phyloP scores from a whole-genome alignment of 768 basidiomycete species.

The Mycena alexandri region DNA sequence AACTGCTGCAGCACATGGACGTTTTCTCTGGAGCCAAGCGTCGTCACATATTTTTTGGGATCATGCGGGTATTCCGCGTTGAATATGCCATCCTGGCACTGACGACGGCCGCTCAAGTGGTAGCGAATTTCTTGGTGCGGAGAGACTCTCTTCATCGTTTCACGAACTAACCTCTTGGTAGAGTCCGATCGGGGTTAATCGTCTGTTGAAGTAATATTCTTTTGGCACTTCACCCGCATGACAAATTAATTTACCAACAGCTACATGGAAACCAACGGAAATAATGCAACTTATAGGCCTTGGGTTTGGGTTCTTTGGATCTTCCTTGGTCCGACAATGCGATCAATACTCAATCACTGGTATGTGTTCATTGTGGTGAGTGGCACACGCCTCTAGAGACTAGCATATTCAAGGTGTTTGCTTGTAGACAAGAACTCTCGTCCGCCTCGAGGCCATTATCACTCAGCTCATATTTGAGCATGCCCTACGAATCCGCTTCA shows the following conservation, averaged over 20 bases:
- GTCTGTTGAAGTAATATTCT: constrained; percentile 29
- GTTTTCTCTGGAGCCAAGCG: constrained; percentile 43
- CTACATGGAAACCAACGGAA: constrained; percentile 60
- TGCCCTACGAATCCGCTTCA: constrained; percentile 65
- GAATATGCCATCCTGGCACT: constrained; percentile 35
- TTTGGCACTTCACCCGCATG: background rate
- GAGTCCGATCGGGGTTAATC: constrained; percentile 38
- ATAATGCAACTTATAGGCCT: constrained; percentile 58
- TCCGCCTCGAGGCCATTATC: constrained; percentile 51
- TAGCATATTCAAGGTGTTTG: background rate
- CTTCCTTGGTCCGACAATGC: constrained; percentile 53
- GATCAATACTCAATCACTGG: constrained; percentile 55
- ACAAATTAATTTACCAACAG: constrained; percentile 30
- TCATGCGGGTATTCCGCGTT: constrained; percentile 41
- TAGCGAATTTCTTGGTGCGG: constrained; percentile 20
- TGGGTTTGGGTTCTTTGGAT: constrained; percentile 65
- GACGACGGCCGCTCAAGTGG: constrained; percentile 16
- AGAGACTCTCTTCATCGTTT: background rate
- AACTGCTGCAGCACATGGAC: constrained; percentile 21
- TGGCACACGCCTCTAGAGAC: constrained; percentile 27
- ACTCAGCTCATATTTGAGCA: constrained; percentile 71
- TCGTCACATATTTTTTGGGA: constrained; percentile 50
- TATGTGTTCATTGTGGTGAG: constrained; percentile 57
- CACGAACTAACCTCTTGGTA: background rate
- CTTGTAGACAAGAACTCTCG: constrained; percentile 54